These are phyloP conservation scores for Calamus simplicifolius DNA, from an alignment of 176 grass and related monocot species.

Conservation along the genomic window DNA sequence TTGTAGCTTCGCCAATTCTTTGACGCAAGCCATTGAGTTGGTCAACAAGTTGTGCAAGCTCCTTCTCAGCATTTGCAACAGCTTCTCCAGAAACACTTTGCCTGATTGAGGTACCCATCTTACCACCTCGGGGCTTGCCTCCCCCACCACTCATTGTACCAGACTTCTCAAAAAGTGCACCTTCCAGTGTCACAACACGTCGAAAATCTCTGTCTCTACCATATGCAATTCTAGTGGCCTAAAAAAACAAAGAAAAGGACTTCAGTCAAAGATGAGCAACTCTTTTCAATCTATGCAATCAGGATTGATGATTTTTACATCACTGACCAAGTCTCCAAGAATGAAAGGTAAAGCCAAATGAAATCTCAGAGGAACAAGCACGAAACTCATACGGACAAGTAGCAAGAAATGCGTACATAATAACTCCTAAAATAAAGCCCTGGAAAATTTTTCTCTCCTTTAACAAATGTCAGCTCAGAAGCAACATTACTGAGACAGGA, in stretches of 20 bases:
- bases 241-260: slow-evolving; percentile 5
- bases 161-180: slow-evolving; percentile 83
- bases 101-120: slow-evolving; percentile 75
- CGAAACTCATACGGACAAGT: too few relatives aligned
- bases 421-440: too few relatives aligned
- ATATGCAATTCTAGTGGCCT: slow-evolving; percentile 93
- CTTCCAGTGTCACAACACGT: slow-evolving; percentile 75
- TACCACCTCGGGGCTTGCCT: slow-evolving; percentile 54
- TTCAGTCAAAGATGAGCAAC: too few relatives aligned
- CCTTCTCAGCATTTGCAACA: slow-evolving; percentile 46
- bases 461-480: too few relatives aligned
- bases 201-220: slow-evolving; percentile 56
- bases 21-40: slow-evolving; percentile 52
- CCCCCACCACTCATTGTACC: slow-evolving; percentile 96
- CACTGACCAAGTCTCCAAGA: too few relatives aligned
- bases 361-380: too few relatives aligned
- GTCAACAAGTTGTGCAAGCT: slow-evolving; percentile 52
- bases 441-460: too few relatives aligned
- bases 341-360: too few relatives aligned
- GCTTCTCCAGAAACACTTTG: slow-evolving; percentile 61
- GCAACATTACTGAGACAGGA: too few relatives aligned
- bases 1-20: slow-evolving; percentile 55
- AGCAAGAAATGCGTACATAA: too few relatives aligned
- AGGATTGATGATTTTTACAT: too few relatives aligned
- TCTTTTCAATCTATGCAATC: too few relatives aligned